phyloP scores from a whole-genome alignment of 768 basidiomycete genomes.

The Psilocybe sp. region DNA sequence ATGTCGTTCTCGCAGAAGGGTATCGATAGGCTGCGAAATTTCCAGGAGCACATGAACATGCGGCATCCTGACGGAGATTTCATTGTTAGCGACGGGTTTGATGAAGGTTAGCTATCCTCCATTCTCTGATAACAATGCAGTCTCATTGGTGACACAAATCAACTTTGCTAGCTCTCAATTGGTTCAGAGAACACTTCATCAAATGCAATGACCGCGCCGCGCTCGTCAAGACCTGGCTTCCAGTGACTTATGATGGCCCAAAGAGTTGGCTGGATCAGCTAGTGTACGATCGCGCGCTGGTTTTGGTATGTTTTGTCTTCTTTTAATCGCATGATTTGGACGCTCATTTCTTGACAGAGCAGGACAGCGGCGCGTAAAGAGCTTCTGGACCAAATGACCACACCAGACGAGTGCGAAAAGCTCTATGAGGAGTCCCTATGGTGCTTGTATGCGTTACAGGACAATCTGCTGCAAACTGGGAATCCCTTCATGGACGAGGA shows the following conservation, averaged over 20 bases:
- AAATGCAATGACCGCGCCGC: slow-evolving; percentile 93
- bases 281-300: slow-evolving; percentile 88
- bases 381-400: slow-evolving; percentile 71
- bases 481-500: slow-evolving; percentile 88
- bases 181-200: slow-evolving; percentile 93
- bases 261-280: slow-evolving; percentile 87
- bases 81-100: slow-evolving; percentile 75
- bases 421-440: slow-evolving; percentile 94
- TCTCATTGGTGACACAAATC: slow-evolving; percentile 7
- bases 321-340: not conserved
- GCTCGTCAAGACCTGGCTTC: slow-evolving; percentile 84
- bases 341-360: slow-evolving; percentile 50
- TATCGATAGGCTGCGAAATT: slow-evolving; percentile 75
- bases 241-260: slow-evolving; percentile 77
- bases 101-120: slow-evolving; percentile 55
- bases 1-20: slow-evolving; percentile 94
- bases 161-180: slow-evolving; percentile 60
- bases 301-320: slow-evolving; percentile 56
- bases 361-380: slow-evolving; percentile 92
- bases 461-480: slow-evolving; percentile 77
- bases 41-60: slow-evolving; percentile 83
- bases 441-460: slow-evolving; percentile 90
- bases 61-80: slow-evolving; percentile 73
- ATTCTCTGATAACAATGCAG: not conserved
- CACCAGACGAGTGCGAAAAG: slow-evolving; percentile 84